These are phyloP conservation scores for Suhomyces sp. DNA, from an alignment of 805 yeast species.

Conservation along the genomic window DNA sequence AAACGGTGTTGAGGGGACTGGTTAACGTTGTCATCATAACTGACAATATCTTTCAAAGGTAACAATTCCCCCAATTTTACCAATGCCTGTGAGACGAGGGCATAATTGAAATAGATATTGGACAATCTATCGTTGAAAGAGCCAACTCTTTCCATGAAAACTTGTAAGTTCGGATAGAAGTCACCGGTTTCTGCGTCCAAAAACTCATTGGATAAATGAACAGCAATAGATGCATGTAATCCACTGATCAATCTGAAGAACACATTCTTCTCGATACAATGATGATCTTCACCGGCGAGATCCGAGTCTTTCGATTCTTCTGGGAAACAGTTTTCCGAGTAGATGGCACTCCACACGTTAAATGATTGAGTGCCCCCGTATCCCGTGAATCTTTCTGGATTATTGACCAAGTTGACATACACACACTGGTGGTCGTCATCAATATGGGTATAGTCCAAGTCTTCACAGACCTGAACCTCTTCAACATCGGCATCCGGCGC, in stretches of 20 bases:
- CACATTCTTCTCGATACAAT: slow-evolving; percentile 82
- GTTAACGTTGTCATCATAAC: slow-evolving; percentile 17
- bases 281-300: slow-evolving; percentile 37
- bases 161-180: slow-evolving; percentile 79
- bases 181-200: slow-evolving; percentile 59
- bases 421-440: slow-evolving; percentile 71
- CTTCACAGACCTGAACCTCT: slow-evolving; percentile 32
- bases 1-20: slow-evolving; percentile 37
- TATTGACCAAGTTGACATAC: slow-evolving; percentile 78
- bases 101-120: slow-evolving; percentile 89
- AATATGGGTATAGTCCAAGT: slow-evolving; percentile 67
- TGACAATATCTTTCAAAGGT: slow-evolving; percentile 28
- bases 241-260: slow-evolving; percentile 89
- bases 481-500: slow-evolving; percentile 9
- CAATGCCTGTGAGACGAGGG: slow-evolving; percentile 78
- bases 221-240: slow-evolving; percentile 92
- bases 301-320: slow-evolving; percentile 14
- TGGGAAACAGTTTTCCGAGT: slow-evolving; percentile 82
- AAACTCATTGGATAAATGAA: slow-evolving; percentile 86
- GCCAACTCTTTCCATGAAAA: slow-evolving; percentile 90
- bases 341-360: slow-evolving; percentile 90
- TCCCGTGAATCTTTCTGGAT: slow-evolving; percentile 96
- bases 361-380: slow-evolving; percentile 91
- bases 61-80: slow-evolving; percentile 49
- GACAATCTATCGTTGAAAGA: slow-evolving; percentile 83